Percentiles rank a stretch among this genome's conserved stretches.
These are phyloP conservation scores for Citrus sinensis DNA, from an alignment of 345 rosid genomes.

Conservation along the genomic window DVS_A1.0 CM039162.1:31830001-31830500, in stretches of 20 bases:
- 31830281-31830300: background rate
- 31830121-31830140: background rate
- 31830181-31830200: background rate
- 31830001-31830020: background rate
- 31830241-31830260: background rate
- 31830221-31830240: background rate
- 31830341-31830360: background rate
- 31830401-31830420: background rate
- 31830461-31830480: background rate
- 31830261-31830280: background rate
- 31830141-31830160: background rate
- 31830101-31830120: background rate
- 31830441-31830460: background rate
- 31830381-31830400: background rate
- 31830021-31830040: background rate
- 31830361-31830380: background rate
- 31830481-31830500: background rate
- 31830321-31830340: too few species aligned
- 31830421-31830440: background rate
- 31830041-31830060: background rate
- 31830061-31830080: background rate
- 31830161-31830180: background rate
- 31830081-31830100: background rate
- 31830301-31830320: background rate
- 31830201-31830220: background rate